Percentiles rank a stretch among this genome's conserved stretches.
phyloP scores from a whole-genome alignment of 345 rosid genomes.

The Passiflora organensis region DNA sequence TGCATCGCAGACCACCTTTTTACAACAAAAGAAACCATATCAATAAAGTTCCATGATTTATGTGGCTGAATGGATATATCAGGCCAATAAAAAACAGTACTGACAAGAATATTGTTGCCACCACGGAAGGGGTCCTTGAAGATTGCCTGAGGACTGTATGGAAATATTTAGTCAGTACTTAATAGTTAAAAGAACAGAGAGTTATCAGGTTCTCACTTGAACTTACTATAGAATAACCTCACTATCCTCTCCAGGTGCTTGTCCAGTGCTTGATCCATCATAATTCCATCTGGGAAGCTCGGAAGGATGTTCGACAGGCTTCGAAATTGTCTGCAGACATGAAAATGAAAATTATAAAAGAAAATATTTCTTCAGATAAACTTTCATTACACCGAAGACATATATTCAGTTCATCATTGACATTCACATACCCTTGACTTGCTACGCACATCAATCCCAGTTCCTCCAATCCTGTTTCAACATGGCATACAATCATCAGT shows the following conservation, averaged over 20 bases:
- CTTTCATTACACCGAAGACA: too few relatives aligned
- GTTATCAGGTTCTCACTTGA: conserved; percentile 1
- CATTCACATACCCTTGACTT: conserved; percentile 75
- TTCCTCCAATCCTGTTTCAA: conserved; percentile 84
- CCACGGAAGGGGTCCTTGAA: conserved; percentile 98
- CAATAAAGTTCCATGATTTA: background rate
- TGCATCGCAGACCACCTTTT: conserved; percentile 80
- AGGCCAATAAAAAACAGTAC: too few relatives aligned
- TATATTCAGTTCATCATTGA: too few relatives aligned
- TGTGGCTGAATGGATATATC: background rate
- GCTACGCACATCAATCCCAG: conserved; percentile 84
- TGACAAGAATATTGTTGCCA: conserved; percentile 90
- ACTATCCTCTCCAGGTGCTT: conserved; percentile 96
- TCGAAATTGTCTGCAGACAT: conserved; percentile 57
- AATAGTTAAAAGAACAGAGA: conserved; percentile 6
- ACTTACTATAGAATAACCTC: conserved; percentile 98
- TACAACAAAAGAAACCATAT: conserved; percentile 6
- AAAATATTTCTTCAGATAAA: too few relatives aligned
- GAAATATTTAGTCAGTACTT: conserved; percentile 15
- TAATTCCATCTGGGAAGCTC: conserved; percentile 99
- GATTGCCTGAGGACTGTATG: conserved; percentile 84
- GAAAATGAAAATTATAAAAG: too few relatives aligned
- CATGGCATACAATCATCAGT: background rate
- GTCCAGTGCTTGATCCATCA: conserved; percentile 98
- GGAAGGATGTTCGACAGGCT: conserved; percentile 85